A percentile compares a stretch with the other conserved stretches of the same genome.
Conservation (phyloP, 2,329 filamentous ascomycete genomes). For the Colletotrichum sp. region DNA sequence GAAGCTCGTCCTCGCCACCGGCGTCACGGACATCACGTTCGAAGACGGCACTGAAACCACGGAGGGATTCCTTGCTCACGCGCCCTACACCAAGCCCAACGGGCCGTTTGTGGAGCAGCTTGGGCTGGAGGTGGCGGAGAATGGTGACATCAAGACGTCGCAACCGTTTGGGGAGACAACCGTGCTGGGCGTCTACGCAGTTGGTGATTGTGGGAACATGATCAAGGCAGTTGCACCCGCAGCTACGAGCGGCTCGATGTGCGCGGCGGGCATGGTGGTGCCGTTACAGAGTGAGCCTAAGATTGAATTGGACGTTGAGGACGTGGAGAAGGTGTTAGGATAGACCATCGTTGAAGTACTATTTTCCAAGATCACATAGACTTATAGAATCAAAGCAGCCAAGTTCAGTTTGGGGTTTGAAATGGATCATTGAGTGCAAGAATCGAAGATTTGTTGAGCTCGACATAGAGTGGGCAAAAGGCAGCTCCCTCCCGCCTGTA, state of each 20-base stretch:
- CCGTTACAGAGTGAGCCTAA: constrained; percentile 10
- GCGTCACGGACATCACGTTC: constrained; percentile 53
- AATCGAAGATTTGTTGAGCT: not conserved
- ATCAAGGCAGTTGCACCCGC: constrained; percentile 34
- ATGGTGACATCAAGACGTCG: constrained; percentile 47
- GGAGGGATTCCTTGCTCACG: constrained; percentile 46
- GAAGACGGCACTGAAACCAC: constrained; percentile 39
- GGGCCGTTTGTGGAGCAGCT: constrained; percentile 47
- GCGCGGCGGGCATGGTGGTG: constrained; percentile 28
- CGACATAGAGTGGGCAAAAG: not conserved
- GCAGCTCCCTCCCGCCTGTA: not conserved
- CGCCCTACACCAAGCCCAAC: constrained; percentile 40
- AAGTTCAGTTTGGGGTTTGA: not conserved
- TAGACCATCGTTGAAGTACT: not conserved
- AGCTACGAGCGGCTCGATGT: constrained; percentile 30
- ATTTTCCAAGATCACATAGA: not conserved
- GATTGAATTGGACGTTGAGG: not conserved
- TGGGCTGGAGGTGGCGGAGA: constrained; percentile 43
- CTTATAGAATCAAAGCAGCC: not conserved
- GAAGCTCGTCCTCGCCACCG: constrained; percentile 61
- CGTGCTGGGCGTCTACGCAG: constrained; percentile 56
- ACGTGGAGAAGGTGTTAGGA: not conserved
- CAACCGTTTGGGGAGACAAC: constrained; percentile 53
- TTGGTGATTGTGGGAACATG: constrained; percentile 50
- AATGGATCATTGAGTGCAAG: not conserved